A percentile compares a stretch with the other conserved stretches of the same genome.
phyloP scores from a whole-genome alignment of 164 flowering plant species.

The Houttuynia cordata region DNA sequence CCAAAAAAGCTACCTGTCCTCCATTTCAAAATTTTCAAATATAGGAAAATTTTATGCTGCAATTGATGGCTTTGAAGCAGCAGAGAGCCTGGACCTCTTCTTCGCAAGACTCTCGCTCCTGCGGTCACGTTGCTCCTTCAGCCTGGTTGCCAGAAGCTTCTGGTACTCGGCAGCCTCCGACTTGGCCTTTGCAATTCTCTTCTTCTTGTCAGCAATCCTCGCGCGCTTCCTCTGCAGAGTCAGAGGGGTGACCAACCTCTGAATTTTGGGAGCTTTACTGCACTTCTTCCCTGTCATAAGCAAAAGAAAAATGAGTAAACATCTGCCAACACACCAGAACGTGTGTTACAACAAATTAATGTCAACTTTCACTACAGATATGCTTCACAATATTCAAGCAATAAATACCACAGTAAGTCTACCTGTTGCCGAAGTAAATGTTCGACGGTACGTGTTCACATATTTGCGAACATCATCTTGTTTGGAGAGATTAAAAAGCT shows the following conservation, averaged over 20 bases:
- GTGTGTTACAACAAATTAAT: no score
- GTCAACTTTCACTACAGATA: no score
- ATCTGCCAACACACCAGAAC: no score
- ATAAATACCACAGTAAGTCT: background rate
- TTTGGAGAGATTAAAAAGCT: slow-evolving; percentile 53
- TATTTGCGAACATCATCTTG: slow-evolving; percentile 62
- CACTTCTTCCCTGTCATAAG: slow-evolving; percentile 37
- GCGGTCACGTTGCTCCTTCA: slow-evolving; percentile 50
- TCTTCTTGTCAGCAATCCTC: slow-evolving; percentile 52
- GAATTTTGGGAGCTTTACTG: slow-evolving; percentile 60
- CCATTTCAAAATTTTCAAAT: slow-evolving; percentile 1
- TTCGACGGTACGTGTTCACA: slow-evolving; percentile 55
- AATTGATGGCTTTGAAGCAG: slow-evolving; percentile 46
- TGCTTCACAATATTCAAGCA: no score
- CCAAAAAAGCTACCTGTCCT: background rate
- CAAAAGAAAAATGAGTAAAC: background rate
- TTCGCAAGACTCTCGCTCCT: slow-evolving; percentile 58
- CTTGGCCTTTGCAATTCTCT: slow-evolving; percentile 49
- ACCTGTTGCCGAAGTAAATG: slow-evolving; percentile 47
- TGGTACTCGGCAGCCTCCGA: slow-evolving; percentile 58
- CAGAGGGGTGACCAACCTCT: slow-evolving; percentile 47
- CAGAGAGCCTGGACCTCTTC: slow-evolving; percentile 48
- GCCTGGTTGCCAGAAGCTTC: slow-evolving; percentile 47
- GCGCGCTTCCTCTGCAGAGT: slow-evolving; percentile 46
- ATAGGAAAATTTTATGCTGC: slow-evolving; percentile 21